A percentile compares a stretch with the other conserved stretches of the same genome.
phyloP scores from a whole-genome alignment of 2,329 filamentous ascomycete genomes.

The Camillea tinctor region DNA sequence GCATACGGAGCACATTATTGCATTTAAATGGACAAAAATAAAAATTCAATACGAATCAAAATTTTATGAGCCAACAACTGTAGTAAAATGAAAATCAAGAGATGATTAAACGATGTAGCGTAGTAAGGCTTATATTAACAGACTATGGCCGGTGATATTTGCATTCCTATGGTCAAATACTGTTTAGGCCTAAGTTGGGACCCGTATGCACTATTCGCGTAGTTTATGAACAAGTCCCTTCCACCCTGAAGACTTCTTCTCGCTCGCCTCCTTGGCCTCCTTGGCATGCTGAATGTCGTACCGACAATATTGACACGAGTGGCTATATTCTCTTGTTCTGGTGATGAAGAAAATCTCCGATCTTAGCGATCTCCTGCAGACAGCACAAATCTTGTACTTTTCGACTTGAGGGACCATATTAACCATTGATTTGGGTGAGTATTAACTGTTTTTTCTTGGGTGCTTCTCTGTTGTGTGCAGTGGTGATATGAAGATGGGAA shows the following conservation, averaged over 20 bases:
- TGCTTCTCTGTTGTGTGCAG: not conserved
- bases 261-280: not conserved
- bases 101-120: too few relatives aligned
- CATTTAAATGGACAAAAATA: not conserved
- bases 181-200: not conserved
- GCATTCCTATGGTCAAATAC: too few relatives aligned
- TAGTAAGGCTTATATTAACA: too few relatives aligned
- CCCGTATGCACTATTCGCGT: not conserved
- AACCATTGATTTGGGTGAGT: not conserved
- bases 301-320: conserved; percentile 10
- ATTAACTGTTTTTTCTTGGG: not conserved
- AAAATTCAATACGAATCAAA: not conserved
- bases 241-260: conserved; percentile 3
- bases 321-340: conserved; percentile 1
- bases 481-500: not conserved
- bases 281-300: conserved; percentile 1
- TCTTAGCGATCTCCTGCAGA: conserved; percentile 8
- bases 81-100: too few relatives aligned
- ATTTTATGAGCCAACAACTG: not conserved
- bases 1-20: not conserved
- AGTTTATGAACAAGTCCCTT: conserved; percentile 1
- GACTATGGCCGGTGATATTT: too few relatives aligned
- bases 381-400: conserved; percentile 7
- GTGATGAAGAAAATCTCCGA: conserved; percentile 9
- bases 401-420: not conserved